Conservation (phyloP, 331 rosid species). For the Malus hybrid region DNA sequence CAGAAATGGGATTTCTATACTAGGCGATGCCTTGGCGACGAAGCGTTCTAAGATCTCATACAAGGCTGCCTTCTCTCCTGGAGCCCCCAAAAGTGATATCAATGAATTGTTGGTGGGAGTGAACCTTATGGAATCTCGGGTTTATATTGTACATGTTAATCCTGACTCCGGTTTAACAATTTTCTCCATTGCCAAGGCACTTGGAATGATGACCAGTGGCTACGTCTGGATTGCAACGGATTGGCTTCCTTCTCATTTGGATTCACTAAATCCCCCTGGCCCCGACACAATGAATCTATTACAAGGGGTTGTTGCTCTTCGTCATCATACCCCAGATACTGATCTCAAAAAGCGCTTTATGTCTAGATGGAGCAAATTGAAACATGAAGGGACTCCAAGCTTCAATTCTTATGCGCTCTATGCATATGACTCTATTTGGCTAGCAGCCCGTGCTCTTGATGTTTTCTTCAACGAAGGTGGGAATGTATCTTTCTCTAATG, state of each 20-base stretch:
- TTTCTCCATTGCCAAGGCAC: slow-evolving; percentile 49
- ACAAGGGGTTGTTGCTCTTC: slow-evolving; percentile 83
- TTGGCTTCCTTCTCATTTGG: slow-evolving; percentile 83
- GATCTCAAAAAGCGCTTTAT: slow-evolving; percentile 39
- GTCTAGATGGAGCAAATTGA: slow-evolving; percentile 34
- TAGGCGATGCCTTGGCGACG: slow-evolving; percentile 62
- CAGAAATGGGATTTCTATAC: slow-evolving; percentile 58
- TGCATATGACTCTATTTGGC: slow-evolving; percentile 88
- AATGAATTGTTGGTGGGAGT: slow-evolving; percentile 43
- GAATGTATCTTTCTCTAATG: slow-evolving; percentile 58
- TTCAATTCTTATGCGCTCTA: slow-evolving; percentile 76
- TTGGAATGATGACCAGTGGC: slow-evolving; percentile 50
- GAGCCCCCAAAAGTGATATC: slow-evolving; percentile 26
- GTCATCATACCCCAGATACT: slow-evolving; percentile 63
- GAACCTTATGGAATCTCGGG: slow-evolving; percentile 82
- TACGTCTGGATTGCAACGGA: slow-evolving; percentile 92
- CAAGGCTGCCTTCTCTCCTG: slow-evolving; percentile 68
- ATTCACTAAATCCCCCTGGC: slow-evolving; percentile 30
- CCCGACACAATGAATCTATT: slow-evolving; percentile 39
- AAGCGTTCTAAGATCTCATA: slow-evolving; percentile 67
- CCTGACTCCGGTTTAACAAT: slow-evolving; percentile 69
- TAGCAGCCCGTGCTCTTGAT: slow-evolving; percentile 79
- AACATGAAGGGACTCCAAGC: slow-evolving; percentile 29
- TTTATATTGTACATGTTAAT: slow-evolving; percentile 72
- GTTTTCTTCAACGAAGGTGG: slow-evolving; percentile 56